Conservation (phyloP, 768 basidiomycete species). For the Zangia roseola region DNA sequence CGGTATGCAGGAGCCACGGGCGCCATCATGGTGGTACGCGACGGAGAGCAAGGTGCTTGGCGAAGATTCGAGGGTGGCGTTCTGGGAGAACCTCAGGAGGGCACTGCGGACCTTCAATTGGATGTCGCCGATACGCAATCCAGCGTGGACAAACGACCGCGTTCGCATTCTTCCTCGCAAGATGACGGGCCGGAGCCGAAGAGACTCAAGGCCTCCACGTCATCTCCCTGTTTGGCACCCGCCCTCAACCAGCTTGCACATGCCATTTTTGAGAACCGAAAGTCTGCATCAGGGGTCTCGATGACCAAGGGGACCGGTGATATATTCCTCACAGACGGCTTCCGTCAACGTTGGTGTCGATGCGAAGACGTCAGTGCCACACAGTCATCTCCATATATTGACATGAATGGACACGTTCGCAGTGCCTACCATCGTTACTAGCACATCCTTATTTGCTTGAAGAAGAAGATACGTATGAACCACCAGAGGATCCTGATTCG, state of each 20-base stretch:
- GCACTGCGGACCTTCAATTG: slow-evolving; percentile 14
- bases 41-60: slow-evolving; percentile 49
- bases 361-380: slow-evolving; percentile 52
- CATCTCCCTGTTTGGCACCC: slow-evolving; percentile 56
- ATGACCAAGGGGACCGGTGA: slow-evolving; percentile 59
- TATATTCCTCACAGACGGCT: slow-evolving; percentile 71
- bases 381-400: background rate
- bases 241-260: slow-evolving; percentile 45
- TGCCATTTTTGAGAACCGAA: slow-evolving; percentile 35
- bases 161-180: slow-evolving; percentile 24
- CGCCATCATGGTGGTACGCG: slow-evolving; percentile 63
- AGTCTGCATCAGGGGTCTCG: slow-evolving; percentile 15
- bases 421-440: slow-evolving; percentile 63
- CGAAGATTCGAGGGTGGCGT: slow-evolving; percentile 40
- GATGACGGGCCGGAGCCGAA: slow-evolving; percentile 42
- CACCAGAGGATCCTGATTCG: slow-evolving; percentile 84
- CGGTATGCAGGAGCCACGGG: slow-evolving; percentile 70
- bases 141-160: slow-evolving; percentile 43
- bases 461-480: slow-evolving; percentile 83
- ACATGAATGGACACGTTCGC: slow-evolving; percentile 2
- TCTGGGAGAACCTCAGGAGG: background rate
- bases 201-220: slow-evolving; percentile 38
- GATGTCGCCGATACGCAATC: slow-evolving; percentile 28
- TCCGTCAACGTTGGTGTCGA: slow-evolving; percentile 77
- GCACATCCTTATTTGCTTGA: slow-evolving; percentile 60